A percentile compares a stretch with the other conserved stretches of the same genome.
Evolutionary conservation across 2,329 filamentous ascomycete species (phyloP).

Genomic region (Neoarthrinium moseri): DNA sequence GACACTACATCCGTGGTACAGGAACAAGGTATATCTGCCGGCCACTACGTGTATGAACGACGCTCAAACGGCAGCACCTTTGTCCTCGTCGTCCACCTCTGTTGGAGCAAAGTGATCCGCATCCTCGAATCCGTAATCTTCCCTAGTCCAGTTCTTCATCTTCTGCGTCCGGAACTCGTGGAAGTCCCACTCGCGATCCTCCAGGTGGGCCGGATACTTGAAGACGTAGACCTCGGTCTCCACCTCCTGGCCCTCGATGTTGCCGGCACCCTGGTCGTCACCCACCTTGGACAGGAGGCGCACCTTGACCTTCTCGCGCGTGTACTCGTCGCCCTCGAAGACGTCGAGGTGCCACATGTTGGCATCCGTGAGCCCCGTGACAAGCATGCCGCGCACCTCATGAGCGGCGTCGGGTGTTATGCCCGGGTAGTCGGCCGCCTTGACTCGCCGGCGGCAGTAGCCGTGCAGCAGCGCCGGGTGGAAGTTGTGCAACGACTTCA

Average conservation of each 20-base stretch:
- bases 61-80: slow-evolving; percentile 22
- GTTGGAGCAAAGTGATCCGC: slow-evolving; percentile 23
- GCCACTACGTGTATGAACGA: no score
- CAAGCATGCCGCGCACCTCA: slow-evolving; percentile 71
- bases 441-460: slow-evolving; percentile 70
- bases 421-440: slow-evolving; percentile 74
- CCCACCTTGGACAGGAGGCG: slow-evolving; percentile 36
- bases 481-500: slow-evolving; percentile 58
- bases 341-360: slow-evolving; percentile 74
- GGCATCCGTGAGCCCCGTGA: slow-evolving; percentile 73
- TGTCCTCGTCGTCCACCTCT: slow-evolving; percentile 19
- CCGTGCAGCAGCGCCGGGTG: slow-evolving; percentile 73
- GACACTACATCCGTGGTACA: no score
- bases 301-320: slow-evolving; percentile 28
- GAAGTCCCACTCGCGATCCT: slow-evolving; percentile 84
- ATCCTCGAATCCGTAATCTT: slow-evolving; percentile 43
- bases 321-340: slow-evolving; percentile 73
- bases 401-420: slow-evolving; percentile 58
- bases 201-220: slow-evolving; percentile 50
- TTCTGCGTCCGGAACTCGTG: slow-evolving; percentile 78
- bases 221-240: slow-evolving; percentile 67
- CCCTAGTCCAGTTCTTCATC: slow-evolving; percentile 53
- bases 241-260: slow-evolving; percentile 44
- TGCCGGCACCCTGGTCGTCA: slow-evolving; percentile 36
- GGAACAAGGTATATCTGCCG: no score